phyloP scores from a whole-genome alignment of 2,329 filamentous ascomycete species.

The Gyromitra esculenta region DNA sequence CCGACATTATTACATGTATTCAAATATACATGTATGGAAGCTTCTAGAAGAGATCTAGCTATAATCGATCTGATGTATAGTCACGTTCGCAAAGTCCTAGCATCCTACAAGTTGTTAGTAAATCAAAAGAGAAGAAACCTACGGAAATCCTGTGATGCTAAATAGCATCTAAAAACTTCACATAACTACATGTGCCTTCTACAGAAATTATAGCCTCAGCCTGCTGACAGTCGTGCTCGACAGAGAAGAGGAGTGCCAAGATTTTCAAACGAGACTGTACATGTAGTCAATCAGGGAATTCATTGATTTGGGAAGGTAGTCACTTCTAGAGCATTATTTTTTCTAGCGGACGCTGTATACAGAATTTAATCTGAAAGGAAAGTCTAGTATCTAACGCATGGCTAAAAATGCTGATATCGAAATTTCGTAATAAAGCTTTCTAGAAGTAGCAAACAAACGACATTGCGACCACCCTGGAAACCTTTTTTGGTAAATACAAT shows the following conservation, averaged over 20 bases:
- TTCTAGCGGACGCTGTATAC: constrained; percentile 2
- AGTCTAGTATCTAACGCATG: constrained; percentile 29
- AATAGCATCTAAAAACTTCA: too few species aligned
- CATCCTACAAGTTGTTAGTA: too few species aligned
- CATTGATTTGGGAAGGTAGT: neutral
- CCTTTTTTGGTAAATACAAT: constrained; percentile 1
- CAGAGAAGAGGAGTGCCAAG: too few species aligned
- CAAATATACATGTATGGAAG: neutral
- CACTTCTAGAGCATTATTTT: neutral
- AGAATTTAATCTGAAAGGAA: constrained; percentile 18
- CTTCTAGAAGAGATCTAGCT: neutral
- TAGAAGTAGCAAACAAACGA: neutral
- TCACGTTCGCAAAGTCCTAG: too few species aligned
- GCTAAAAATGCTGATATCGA: constrained; percentile 26
- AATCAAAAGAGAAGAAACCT: too few species aligned
- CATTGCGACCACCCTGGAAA: neutral
- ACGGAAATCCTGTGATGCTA: too few species aligned
- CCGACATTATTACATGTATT: neutral
- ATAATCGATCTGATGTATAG: neutral
- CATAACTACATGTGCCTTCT: too few species aligned
- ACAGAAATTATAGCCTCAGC: too few species aligned
- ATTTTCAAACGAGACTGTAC: too few species aligned
- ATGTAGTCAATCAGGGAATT: neutral
- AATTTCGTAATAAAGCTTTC: constrained; percentile 3
- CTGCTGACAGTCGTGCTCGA: too few species aligned